A percentile compares a stretch with the other conserved stretches of the same genome.
Evolutionary conservation across 768 basidiomycete species (phyloP).

Genomic region (Termitomyces sp.): DNA sequence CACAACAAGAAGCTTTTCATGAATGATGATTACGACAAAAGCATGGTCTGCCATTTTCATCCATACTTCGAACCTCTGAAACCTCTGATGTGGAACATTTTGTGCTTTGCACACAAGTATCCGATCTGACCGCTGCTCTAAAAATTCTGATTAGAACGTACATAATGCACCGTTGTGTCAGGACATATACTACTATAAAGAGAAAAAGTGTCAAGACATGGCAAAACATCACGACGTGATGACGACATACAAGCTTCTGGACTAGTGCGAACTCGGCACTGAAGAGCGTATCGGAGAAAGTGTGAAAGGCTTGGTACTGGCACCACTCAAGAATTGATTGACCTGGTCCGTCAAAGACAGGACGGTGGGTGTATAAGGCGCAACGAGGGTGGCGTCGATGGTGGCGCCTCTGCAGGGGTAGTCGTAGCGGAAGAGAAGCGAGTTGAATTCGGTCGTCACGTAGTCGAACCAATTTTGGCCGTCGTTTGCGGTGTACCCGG

Average conservation of each 20-base stretch:
- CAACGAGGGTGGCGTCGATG: slow-evolving; percentile 54
- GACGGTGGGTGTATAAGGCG: slow-evolving; percentile 48
- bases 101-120: too few species aligned
- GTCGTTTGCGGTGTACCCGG: slow-evolving; percentile 49
- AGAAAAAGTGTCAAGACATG: too few species aligned
- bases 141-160: too few species aligned
- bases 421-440: slow-evolving; percentile 56
- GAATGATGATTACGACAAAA: neutral
- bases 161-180: too few species aligned
- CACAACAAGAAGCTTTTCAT: neutral
- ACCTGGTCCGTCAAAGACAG: slow-evolving; percentile 59
- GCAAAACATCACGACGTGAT: too few species aligned
- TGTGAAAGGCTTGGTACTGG: slow-evolving; percentile 46
- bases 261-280: too few species aligned
- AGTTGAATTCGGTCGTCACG: slow-evolving; percentile 45
- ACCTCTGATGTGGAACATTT: too few species aligned
- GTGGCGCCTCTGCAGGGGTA: slow-evolving; percentile 67
- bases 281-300: too few species aligned
- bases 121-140: too few species aligned
- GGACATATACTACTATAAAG: too few species aligned
- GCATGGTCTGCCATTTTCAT: neutral
- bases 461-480: slow-evolving; percentile 61
- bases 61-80: too few species aligned
- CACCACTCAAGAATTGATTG: slow-evolving; percentile 47
- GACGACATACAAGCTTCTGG: too few species aligned